Conservation (phyloP, 805 yeast species). For the Sungouiozyma intestinalis region DNA sequence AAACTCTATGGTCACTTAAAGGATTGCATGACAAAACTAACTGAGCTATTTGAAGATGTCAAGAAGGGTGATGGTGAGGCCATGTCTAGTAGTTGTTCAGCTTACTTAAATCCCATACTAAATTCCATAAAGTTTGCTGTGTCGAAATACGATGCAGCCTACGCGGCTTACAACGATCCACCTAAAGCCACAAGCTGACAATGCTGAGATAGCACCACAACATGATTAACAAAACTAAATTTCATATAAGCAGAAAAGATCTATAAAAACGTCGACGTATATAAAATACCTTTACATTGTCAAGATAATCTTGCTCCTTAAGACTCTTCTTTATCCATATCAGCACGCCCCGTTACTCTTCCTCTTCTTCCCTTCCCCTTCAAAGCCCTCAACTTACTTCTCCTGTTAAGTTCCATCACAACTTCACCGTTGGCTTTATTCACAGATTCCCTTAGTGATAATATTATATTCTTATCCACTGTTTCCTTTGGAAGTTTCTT, state of each 20-base stretch:
- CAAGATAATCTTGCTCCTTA: constrained; percentile 5
- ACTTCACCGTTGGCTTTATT: constrained; percentile 90
- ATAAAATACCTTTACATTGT: too few species aligned
- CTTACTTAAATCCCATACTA: constrained; percentile 35
- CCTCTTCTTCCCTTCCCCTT: constrained; percentile 32
- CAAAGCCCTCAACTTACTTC: constrained; percentile 44
- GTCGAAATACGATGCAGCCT: constrained; percentile 31
- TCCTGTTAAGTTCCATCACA: constrained; percentile 57
- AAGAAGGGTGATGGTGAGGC: constrained; percentile 22
- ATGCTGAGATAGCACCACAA: neutral
- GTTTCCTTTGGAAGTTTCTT: constrained; percentile 78
- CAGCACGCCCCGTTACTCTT: constrained; percentile 33
- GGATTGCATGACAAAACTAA: constrained; percentile 36
- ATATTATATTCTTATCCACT: constrained; percentile 65
- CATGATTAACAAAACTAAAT: too few species aligned
- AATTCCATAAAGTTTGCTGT: constrained; percentile 39
- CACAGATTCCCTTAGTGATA: constrained; percentile 73
- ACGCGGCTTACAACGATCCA: constrained; percentile 1
- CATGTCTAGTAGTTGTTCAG: constrained; percentile 20
- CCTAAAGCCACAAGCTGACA: neutral
- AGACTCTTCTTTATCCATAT: constrained; percentile 38
- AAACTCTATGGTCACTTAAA: constrained; percentile 39
- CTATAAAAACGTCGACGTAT: too few species aligned
- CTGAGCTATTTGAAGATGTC: constrained; percentile 22
- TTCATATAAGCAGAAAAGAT: too few species aligned